A percentile compares a stretch with the other conserved stretches of the same genome.
phyloP scores from a whole-genome alignment of 208 protist species.

The Kentomonas sorsogonicus region DNA sequence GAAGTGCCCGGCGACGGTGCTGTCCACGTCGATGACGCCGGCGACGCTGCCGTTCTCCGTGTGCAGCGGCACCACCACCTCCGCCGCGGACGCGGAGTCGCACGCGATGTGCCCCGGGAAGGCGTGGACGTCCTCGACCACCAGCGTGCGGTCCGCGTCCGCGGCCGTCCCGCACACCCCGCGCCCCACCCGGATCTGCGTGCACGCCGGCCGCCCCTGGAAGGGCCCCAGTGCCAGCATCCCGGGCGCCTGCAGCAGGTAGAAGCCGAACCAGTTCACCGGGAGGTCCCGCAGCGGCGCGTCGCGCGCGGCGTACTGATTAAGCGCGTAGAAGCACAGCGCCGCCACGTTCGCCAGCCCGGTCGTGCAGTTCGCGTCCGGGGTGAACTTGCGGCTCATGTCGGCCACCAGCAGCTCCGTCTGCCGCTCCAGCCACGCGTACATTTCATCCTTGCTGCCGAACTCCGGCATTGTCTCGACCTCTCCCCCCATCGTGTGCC shows the following conservation, averaged over 20 bases:
- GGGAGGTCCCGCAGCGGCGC: constrained; percentile 48
- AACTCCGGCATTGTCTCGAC: constrained; percentile 21
- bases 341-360: constrained; percentile 73
- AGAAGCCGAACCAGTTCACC: constrained; percentile 93
- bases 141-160: constrained; percentile 32
- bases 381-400: constrained; percentile 40
- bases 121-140: constrained; percentile 83
- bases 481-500: constrained; percentile 12
- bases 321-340: constrained; percentile 80
- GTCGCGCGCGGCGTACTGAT: constrained; percentile 33
- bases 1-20: constrained; percentile 52
- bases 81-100: constrained; percentile 80
- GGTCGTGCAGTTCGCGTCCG: constrained; percentile 55
- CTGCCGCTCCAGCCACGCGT: constrained; percentile 51
- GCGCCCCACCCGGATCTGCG: constrained; percentile 69
- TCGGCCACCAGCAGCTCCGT: constrained; percentile 33
- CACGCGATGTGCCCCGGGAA: constrained; percentile 95
- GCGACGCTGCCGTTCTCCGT: constrained; percentile 47
- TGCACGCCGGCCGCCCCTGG: constrained; percentile 90
- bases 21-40: constrained; percentile 84
- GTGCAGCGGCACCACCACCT: constrained; percentile 89
- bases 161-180: constrained; percentile 88
- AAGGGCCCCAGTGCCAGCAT: constrained; percentile 92
- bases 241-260: constrained; percentile 65
- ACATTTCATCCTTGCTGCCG: constrained; percentile 51